Conservation (phyloP, 768 basidiomycete species). For the Ramaria rubella region DNA sequence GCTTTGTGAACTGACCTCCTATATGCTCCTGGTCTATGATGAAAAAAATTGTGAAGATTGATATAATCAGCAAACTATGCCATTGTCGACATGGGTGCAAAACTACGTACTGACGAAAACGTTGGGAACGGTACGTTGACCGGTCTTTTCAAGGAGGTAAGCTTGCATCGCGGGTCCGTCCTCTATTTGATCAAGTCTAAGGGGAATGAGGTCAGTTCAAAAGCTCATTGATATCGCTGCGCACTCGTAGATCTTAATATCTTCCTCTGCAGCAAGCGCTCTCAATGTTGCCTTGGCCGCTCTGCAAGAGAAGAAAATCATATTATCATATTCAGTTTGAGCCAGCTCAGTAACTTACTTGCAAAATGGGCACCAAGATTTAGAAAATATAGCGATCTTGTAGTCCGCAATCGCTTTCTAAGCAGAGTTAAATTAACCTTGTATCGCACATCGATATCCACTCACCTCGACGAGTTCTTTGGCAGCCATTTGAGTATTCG, state of each 20-base stretch:
- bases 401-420: conserved; percentile 43
- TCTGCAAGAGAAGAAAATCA: too few relatives aligned
- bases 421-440: background rate
- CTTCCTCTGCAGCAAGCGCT: background rate
- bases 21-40: conserved; percentile 17
- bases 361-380: conserved; percentile 51
- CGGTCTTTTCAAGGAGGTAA: conserved; percentile 57
- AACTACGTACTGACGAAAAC: conserved; percentile 58
- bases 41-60: background rate
- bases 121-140: conserved; percentile 68
- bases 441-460: background rate
- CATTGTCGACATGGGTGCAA: background rate
- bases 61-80: background rate
- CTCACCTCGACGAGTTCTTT: conserved; percentile 38
- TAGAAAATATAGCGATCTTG: conserved; percentile 56
- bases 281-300: background rate
- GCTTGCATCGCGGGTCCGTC: conserved; percentile 60
- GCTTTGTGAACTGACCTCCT: conserved; percentile 14
- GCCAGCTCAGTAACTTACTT: conserved; percentile 36
- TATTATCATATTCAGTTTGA: background rate
- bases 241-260: conserved; percentile 42
- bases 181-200: conserved; percentile 51
- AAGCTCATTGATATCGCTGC: conserved; percentile 15
- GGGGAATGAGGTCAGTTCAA: background rate
- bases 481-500: conserved; percentile 4